Evolutionary conservation across 441 rosid species (phyloP).

Genomic region (Erodium trifolium): DNA sequence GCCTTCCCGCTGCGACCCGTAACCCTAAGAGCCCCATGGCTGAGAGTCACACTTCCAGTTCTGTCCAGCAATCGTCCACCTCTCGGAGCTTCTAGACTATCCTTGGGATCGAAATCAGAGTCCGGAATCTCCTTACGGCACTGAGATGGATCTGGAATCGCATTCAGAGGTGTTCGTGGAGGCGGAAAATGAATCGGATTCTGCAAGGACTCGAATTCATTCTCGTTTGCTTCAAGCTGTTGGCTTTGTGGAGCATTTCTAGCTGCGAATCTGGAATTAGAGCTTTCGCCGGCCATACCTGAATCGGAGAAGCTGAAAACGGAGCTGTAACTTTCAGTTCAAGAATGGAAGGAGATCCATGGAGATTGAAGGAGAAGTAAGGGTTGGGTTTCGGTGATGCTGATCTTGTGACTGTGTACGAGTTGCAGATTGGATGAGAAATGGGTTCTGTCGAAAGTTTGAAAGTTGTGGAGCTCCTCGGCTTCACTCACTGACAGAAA

Average conservation of each 20-base stretch:
- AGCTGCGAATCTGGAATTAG: constrained; percentile 25
- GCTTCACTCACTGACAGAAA: neutral
- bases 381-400: neutral
- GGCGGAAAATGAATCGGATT: constrained; percentile 44
- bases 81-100: constrained; percentile 14
- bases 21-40: constrained; percentile 39
- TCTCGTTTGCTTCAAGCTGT: constrained; percentile 51
- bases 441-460: neutral
- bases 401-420: too few relatives aligned
- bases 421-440: neutral
- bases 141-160: constrained; percentile 79
- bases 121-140: constrained; percentile 28
- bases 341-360: neutral
- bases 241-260: constrained; percentile 29
- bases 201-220: constrained; percentile 39
- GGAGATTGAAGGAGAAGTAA: neutral
- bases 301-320: constrained; percentile 17
- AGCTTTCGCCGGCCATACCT: constrained; percentile 31
- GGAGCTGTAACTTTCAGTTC: constrained; percentile 1
- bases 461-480: neutral
- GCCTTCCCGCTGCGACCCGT: constrained; percentile 39
- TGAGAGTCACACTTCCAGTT: constrained; percentile 15
- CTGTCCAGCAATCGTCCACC: constrained; percentile 26
- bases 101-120: constrained; percentile 31
- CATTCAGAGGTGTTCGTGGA: constrained; percentile 61